Evolutionary conservation across 305 asterid species (phyloP).

Genomic region (Fraxinus sp.): DNA sequence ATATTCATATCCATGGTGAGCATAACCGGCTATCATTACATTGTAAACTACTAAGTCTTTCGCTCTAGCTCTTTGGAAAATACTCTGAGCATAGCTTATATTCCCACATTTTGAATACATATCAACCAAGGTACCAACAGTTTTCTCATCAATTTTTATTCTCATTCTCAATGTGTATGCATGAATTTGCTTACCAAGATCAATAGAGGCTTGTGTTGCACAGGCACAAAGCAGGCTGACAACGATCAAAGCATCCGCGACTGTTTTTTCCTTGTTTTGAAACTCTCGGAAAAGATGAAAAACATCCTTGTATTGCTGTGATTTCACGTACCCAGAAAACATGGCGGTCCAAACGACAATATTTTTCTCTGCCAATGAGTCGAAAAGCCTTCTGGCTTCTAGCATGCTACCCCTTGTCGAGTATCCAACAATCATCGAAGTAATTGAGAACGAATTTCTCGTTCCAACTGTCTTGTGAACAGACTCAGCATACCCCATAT

Average conservation of each 20-base stretch:
- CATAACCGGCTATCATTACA: conserved; percentile 78
- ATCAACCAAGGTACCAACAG: conserved; percentile 59
- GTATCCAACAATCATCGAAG: conserved; percentile 76
- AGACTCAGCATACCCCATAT: conserved; percentile 55
- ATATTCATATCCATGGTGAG: conserved; percentile 68
- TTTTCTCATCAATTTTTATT: conserved; percentile 49
- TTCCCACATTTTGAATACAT: conserved; percentile 85
- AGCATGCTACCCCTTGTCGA: conserved; percentile 56
- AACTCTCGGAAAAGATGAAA: conserved; percentile 66
- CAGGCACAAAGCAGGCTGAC: conserved; percentile 70
- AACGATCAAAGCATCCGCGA: conserved; percentile 54
- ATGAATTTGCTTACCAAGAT: conserved; percentile 76
- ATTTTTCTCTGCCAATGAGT: conserved; percentile 53
- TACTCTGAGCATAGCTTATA: conserved; percentile 45
- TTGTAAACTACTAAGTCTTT: conserved; percentile 65
- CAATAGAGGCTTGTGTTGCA: conserved; percentile 47
- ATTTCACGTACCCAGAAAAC: conserved; percentile 68
- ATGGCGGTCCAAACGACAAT: conserved; percentile 71
- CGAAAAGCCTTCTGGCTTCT: conserved; percentile 63
- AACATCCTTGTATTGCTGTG: conserved; percentile 53
- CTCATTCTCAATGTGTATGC: conserved; percentile 54
- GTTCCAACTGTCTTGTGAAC: conserved; percentile 33
- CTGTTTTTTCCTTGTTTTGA: conserved; percentile 24
- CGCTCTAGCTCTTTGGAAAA: conserved; percentile 37
- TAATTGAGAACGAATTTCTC: conserved; percentile 48